Base-by-base conservation (phyloP, 306 rosid species). In the Notholithocarpus densiflorus region DNA sequence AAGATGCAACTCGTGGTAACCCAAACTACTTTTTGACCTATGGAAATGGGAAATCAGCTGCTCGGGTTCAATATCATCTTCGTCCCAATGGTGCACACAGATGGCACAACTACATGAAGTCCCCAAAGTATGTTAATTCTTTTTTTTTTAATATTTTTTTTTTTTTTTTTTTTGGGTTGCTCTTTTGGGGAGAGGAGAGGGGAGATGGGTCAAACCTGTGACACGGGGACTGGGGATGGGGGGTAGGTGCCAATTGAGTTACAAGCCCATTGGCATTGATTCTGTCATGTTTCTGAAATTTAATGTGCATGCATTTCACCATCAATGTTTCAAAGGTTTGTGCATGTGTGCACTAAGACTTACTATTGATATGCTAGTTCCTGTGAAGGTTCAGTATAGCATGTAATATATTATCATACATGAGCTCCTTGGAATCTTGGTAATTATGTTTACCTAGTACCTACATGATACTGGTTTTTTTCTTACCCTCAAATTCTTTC, bases 71-170 rank as follows among this genome's bases (percentile, higher is more conserved):
- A 83, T 97, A 93, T 75, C 98, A 96, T 88, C 99, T 96, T 65
- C 99, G 97, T 74, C 98, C 99, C 26, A 91, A 96, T 72, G 99
- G 98, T 69, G 99, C 99, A 85, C 99, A 96, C 78, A 89, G 97
- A 87, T 94, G 98, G 98, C 97, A 94, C 86, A 94, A 94, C 84
- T 92, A 92, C 82, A 92, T 94, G 98, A 94, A 92, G 89, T 64
- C 94, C 9, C 98, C 97, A 20, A 82, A 82, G 98, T 94, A 92
- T 72, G 92, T 75, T 77, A 57, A 40, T 40, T 40, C 45, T 37
- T 11, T 37, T 1, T 37, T 37, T 37, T 37, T 37, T 37, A 1
- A 1, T 37, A 6, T 6, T 1, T 37, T 1, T 34, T 6, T 34
- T 6, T 6, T 37, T 1, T 6, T 0, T 26, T 27, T 37, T 6